phyloP scores from a whole-genome alignment of 208 protist genomes.

The Trypanosoma vivax region DNA sequence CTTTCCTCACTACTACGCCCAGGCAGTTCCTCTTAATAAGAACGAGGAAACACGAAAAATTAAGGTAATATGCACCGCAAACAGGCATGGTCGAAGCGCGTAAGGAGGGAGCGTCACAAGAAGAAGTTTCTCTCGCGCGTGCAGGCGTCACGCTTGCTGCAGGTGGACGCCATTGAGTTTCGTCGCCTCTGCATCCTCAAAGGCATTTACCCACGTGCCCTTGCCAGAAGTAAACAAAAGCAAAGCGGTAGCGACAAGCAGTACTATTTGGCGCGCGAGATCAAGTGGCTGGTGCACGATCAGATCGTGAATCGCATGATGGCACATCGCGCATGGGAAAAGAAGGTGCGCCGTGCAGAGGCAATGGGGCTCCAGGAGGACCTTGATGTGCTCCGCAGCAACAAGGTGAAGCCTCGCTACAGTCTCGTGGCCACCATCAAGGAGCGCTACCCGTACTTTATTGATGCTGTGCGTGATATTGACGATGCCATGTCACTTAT shows the following conservation, averaged over 20 bases:
- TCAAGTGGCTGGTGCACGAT: conserved; percentile 95
- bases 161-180: conserved; percentile 92
- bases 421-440: conserved; percentile 93
- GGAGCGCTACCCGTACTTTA: conserved; percentile 97
- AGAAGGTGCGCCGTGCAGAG: conserved; percentile 88
- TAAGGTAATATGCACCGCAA: conserved; percentile 71
- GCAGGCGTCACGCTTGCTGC: conserved; percentile 90
- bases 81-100: conserved; percentile 84
- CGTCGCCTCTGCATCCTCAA: conserved; percentile 98
- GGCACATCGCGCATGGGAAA: conserved; percentile 89
- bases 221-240: conserved; percentile 93
- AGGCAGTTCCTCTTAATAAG: background rate
- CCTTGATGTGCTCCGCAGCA: conserved; percentile 49
- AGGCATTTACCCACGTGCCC: conserved; percentile 97
- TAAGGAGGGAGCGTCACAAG: conserved; percentile 87
- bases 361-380: conserved; percentile 69
- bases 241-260: conserved; percentile 92
- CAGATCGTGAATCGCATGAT: conserved; percentile 95
- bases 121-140: conserved; percentile 92
- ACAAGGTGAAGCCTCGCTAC: conserved; percentile 80
- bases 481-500: conserved; percentile 97
- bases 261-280: conserved; percentile 98
- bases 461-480: conserved; percentile 94
- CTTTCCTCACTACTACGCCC: conserved; percentile 1
- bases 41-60: background rate